These are phyloP conservation scores for Lactarius hatsudake DNA, from an alignment of 768 basidiomycete genomes.

Conservation along the genomic window DNA sequence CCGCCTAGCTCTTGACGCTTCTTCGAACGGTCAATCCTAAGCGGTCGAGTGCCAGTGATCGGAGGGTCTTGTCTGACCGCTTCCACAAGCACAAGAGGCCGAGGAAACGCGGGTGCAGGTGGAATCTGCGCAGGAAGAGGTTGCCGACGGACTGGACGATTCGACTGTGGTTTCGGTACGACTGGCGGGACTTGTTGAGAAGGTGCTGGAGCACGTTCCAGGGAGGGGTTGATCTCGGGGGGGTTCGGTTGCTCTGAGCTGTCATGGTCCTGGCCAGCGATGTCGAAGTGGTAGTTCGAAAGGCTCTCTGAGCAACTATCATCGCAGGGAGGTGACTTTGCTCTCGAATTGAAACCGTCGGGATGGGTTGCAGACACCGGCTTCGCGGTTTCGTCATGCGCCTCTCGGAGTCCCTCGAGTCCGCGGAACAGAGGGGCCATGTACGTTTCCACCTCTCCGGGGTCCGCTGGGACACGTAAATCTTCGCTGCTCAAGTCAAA, in stretches of 20 bases:
- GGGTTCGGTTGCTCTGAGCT: neutral
- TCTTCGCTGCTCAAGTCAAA: conserved; percentile 9
- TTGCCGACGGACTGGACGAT: neutral
- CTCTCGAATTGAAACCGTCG: neutral
- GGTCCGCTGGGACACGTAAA: neutral
- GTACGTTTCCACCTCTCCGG: neutral
- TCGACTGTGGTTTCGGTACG: too few species aligned
- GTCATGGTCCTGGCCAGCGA: neutral
- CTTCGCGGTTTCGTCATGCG: neutral
- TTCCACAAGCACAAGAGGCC: neutral
- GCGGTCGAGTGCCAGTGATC: conserved; percentile 5
- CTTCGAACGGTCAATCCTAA: conserved; percentile 17
- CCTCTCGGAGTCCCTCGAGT: neutral
- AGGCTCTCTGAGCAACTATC: conserved; percentile 14
- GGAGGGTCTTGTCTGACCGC: neutral
- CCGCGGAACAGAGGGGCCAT: conserved; percentile 16
- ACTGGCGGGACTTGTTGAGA: neutral
- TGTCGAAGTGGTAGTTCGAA: conserved; percentile 17
- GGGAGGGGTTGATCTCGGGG: neutral
- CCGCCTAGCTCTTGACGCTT: neutral
- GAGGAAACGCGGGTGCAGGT: neutral
- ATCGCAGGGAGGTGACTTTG: neutral
- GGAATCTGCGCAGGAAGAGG: neutral
- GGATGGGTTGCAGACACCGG: neutral
- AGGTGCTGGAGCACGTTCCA: neutral